Evolutionary conservation across 1,139 yeast species (phyloP).

Genomic region (Fermentozyma sake): DNA sequence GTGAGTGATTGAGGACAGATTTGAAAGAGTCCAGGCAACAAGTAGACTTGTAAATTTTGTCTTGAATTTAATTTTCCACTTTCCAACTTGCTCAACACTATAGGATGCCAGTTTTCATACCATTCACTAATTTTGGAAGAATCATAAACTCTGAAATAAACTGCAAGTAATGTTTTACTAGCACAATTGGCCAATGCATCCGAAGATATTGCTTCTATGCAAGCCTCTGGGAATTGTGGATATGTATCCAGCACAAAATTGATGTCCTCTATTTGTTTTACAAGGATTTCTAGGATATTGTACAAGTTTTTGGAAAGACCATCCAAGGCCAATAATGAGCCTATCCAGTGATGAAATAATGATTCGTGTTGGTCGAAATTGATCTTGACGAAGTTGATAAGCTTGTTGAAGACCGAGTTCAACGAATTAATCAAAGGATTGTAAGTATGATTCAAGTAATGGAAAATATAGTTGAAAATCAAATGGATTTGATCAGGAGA

Average conservation of each 20-base stretch:
- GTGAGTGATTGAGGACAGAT: conserved; percentile 30
- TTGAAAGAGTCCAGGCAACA: conserved; percentile 61
- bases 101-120: too few species aligned
- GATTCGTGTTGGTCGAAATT: conserved; percentile 11
- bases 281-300: conserved; percentile 52
- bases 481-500: conserved; percentile 5
- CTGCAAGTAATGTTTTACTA: conserved; percentile 54
- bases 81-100: too few species aligned
- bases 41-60: conserved; percentile 51
- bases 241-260: conserved; percentile 33
- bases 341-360: conserved; percentile 42
- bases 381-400: conserved; percentile 36
- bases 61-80: too few species aligned
- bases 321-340: conserved; percentile 36
- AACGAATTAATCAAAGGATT: conserved; percentile 69
- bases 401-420: conserved; percentile 51
- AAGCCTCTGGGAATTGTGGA: conserved; percentile 41
- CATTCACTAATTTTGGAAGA: too few species aligned
- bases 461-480: conserved; percentile 52
- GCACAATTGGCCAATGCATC: conserved; percentile 65
- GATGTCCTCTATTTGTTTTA: conserved; percentile 35
- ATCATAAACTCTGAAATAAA: conserved; percentile 33
- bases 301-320: conserved; percentile 55
- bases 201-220: conserved; percentile 49
- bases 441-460: conserved; percentile 67